A percentile compares a stretch with the other conserved stretches of the same genome.
phyloP scores from a whole-genome alignment of 805 yeast species.

The Barnettozyma sucrosica region DNA sequence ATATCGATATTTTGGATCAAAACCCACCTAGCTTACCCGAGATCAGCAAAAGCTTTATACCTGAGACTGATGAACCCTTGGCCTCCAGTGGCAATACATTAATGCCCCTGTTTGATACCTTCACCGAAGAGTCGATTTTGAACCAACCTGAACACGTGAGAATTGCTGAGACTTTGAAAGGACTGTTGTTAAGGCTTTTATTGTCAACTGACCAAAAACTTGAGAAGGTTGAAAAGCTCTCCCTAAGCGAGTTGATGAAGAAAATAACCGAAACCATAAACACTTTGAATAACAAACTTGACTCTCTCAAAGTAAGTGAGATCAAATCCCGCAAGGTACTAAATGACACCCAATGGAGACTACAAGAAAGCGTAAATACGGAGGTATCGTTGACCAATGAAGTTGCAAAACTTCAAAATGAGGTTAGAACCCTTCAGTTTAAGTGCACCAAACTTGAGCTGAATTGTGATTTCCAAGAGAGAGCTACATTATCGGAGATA shows the following conservation, averaged over 20 bases:
- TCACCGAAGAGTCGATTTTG: not conserved
- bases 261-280: not conserved
- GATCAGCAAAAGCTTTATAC: not conserved
- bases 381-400: not conserved
- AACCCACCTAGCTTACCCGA: conserved; percentile 17
- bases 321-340: conserved; percentile 9
- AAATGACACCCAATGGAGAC: not conserved
- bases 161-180: not conserved
- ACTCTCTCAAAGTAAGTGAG: not conserved
- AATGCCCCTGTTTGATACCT: conserved; percentile 6
- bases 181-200: not conserved
- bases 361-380: not conserved
- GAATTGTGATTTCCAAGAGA: not conserved
- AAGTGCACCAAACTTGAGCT: not conserved
- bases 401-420: not conserved
- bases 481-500: not conserved
- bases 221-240: not conserved
- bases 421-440: not conserved
- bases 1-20: conserved; percentile 23
- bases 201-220: not conserved
- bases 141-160: not conserved
- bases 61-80: not conserved
- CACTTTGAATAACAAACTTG: not conserved
- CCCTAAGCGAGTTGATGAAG: not conserved
- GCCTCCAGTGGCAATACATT: not conserved